Evolutionary conservation across 2,329 filamentous ascomycete species (phyloP), one percentile per base, ranked within the genome.

Genomic region (Xylariaceae sp.): DNA sequence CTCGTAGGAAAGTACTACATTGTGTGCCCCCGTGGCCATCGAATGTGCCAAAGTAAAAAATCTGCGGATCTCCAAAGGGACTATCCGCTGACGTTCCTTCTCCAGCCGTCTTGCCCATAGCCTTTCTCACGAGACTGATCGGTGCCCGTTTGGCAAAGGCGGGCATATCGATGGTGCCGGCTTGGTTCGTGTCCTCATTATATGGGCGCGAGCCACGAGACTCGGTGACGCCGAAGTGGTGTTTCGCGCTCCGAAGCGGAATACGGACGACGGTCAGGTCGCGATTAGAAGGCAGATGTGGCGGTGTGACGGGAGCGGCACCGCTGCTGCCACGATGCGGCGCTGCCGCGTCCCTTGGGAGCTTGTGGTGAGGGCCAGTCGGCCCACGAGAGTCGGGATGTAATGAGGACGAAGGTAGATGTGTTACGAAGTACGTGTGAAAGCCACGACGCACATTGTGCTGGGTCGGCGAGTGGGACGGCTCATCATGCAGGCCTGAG

Each of bases 1-100:
- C 89, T 50, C 85, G 80, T 58, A 97, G 70, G 60, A 96, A 97
- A 15, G 86, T 84, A 52, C 90, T 90, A 68, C 94, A 97, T 66
- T 96, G 88, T 17, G 75, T 80, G 17, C 94, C 94, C 10, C 94
- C 94, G 71, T 99, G 94, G 2, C 94, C 94, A 68, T 99, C 94
- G 63, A 97, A 99, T 1, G 97, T 85, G 1, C 82, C 91, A 76
- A 96, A 99, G 69, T 97, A 99, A 69, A 99, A 99, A 32, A 97
- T 86, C 66, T 97, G 92, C 1, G 92, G 92, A 64, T 97, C 92
- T 2, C 92, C 92, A 55, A 82, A 87, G 1, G 87, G 82, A 56
- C 85, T 87, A 50, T 89, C 87, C 6, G 89, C 89, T 10, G 77
- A 82, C 19, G 80, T 89, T 44, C 80, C 83, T 68, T 83, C 83